Evolutionary conservation across 164 flowering plant genomes (phyloP).

Genomic region (Vitis rotundifolia): DNA sequence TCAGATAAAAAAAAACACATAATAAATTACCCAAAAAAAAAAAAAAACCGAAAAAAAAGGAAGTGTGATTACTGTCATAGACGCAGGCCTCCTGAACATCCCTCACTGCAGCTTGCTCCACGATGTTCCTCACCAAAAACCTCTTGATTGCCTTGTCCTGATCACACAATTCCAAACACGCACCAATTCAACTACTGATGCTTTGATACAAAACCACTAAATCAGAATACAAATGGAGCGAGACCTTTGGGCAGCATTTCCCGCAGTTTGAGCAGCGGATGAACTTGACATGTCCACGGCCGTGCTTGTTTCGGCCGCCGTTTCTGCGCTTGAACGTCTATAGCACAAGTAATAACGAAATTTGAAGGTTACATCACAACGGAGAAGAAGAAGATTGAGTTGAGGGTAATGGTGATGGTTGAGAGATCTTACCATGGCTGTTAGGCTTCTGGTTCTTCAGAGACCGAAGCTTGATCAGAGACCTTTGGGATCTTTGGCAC

Average conservation of each 20-base stretch:
- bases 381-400: not conserved
- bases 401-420: not conserved
- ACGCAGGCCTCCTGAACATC: constrained; percentile 97
- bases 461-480: not conserved
- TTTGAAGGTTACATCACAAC: not conserved
- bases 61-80: constrained; percentile 53
- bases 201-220: not conserved
- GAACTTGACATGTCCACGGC: constrained; percentile 87
- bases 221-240: not conserved
- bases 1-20: not conserved
- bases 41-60: not conserved
- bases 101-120: constrained; percentile 95
- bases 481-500: not conserved
- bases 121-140: constrained; percentile 96
- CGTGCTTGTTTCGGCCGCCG: constrained; percentile 97
- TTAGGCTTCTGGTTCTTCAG: not conserved
- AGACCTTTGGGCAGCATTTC: constrained; percentile 94
- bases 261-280: constrained; percentile 98
- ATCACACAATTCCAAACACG: not conserved
- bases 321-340: constrained; percentile 95
- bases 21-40: not conserved
- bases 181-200: not conserved
- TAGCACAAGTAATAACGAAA: not conserved
- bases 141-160: constrained; percentile 98
- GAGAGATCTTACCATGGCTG: constrained; percentile 5